Conservation (phyloP, 2,329 filamentous ascomycete species). For the Alternaria incomplexa region DNA sequence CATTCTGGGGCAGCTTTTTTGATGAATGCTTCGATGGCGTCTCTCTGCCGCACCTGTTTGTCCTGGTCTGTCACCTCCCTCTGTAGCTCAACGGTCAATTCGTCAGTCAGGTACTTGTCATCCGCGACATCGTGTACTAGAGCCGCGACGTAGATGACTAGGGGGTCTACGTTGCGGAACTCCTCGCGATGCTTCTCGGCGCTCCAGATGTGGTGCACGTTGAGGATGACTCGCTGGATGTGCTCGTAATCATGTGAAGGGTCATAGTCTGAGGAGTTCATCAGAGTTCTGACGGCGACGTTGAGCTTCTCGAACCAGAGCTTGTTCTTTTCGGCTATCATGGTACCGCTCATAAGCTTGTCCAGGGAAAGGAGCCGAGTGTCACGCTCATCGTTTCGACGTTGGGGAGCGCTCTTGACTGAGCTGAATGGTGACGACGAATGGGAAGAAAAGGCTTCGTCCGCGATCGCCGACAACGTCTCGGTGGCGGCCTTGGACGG, state of each 20-base stretch:
- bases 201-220: slow-evolving; percentile 69
- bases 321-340: background rate
- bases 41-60: slow-evolving; percentile 58
- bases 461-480: background rate
- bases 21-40: slow-evolving; percentile 24
- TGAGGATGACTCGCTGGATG: slow-evolving; percentile 73
- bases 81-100: background rate
- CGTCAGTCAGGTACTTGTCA: slow-evolving; percentile 67
- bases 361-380: background rate
- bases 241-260: slow-evolving; percentile 85
- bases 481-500: background rate
- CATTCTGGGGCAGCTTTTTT: background rate
- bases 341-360: background rate
- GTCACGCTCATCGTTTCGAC: slow-evolving; percentile 1
- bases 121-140: slow-evolving; percentile 77
- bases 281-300: slow-evolving; percentile 18
- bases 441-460: background rate
- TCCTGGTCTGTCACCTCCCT: slow-evolving; percentile 40
- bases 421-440: background rate
- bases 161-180: slow-evolving; percentile 52
- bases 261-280: slow-evolving; percentile 78
- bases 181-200: slow-evolving; percentile 49
- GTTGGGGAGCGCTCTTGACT: background rate
- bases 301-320: slow-evolving; percentile 39
- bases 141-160: slow-evolving; percentile 70